These are phyloP conservation scores for Penicillium griseofulvum DNA, from an alignment of 2,329 filamentous ascomycete species.

Conservation along the genomic window DNA sequence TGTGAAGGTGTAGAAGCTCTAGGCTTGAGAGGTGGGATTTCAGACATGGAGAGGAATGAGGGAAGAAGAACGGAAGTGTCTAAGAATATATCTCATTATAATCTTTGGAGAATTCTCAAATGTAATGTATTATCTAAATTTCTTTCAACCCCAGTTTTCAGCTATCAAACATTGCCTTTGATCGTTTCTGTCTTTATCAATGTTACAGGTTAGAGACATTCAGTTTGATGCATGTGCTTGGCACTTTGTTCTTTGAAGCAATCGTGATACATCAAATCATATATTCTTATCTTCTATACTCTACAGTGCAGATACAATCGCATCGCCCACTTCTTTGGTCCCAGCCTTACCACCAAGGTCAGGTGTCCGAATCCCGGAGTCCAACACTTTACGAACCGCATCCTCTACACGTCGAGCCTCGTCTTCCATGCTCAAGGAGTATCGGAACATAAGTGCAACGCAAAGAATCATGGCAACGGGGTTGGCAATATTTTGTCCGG, in stretches of 20 bases:
- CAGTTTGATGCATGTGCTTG: neutral
- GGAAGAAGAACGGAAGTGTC: neutral
- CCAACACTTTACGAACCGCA: conserved; percentile 73
- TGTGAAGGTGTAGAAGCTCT: neutral
- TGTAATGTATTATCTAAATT: neutral
- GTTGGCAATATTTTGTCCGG: conserved; percentile 81
- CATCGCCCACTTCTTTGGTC: conserved; percentile 74
- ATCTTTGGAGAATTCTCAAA: neutral
- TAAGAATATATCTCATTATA: neutral
- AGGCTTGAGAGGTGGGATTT: neutral
- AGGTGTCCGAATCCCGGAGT: conserved; percentile 70
- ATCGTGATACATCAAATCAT: neutral
- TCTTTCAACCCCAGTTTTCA: neutral
- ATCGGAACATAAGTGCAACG: conserved; percentile 88
- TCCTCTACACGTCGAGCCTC: conserved; percentile 75
- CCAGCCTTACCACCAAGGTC: conserved; percentile 73
- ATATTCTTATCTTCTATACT: conserved; percentile 29
- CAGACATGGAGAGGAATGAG: neutral
- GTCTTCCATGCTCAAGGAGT: conserved; percentile 73
- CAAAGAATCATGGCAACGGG: conserved; percentile 86
- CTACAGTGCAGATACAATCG: conserved; percentile 66
- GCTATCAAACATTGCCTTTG: conserved; percentile 7
- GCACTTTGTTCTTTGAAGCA: neutral
- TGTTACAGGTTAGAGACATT: neutral
- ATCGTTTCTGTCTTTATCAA: neutral